These are phyloP conservation scores for Thelonectria discophora DNA, from an alignment of 2,329 filamentous ascomycete genomes.

Conservation along the genomic window DNA sequence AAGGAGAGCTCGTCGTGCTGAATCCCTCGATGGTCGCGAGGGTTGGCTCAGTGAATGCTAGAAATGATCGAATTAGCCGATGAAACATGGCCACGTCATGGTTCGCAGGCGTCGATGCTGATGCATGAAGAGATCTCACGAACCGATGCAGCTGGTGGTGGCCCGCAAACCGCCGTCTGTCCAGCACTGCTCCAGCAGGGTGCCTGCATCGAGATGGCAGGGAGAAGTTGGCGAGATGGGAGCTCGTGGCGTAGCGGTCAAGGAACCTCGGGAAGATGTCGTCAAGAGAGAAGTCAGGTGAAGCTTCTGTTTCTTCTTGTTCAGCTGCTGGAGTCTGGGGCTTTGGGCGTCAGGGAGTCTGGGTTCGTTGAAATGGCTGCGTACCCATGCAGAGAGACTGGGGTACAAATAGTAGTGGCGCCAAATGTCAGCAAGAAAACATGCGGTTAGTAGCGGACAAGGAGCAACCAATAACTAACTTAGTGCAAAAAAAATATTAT, in stretches of 20 bases:
- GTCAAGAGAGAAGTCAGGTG: neutral
- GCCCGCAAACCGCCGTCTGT: neutral
- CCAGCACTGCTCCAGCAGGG: neutral
- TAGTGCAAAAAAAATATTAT: too few species aligned
- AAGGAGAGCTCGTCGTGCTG: neutral
- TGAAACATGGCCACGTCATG: neutral
- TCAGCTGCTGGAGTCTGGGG: neutral
- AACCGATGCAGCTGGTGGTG: neutral
- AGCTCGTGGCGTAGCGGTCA: too few species aligned
- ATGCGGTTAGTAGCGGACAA: neutral
- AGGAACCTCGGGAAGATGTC: neutral
- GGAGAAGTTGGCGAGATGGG: neutral
- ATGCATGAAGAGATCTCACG: neutral
- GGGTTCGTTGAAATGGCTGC: neutral
- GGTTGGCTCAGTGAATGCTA: neutral
- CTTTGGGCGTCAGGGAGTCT: neutral
- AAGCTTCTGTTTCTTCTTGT: neutral
- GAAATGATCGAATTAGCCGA: neutral
- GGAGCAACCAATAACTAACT: too few species aligned
- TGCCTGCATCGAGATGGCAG: neutral
- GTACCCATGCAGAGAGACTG: neutral
- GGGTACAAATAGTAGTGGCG: neutral
- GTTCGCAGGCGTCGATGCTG: neutral
- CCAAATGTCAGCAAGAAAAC: neutral
- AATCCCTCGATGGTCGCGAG: neutral